Evolutionary conservation across 345 rosid species (phyloP), one percentile per base, ranked within the genome.

Genomic region (Barbarea vulgaris): DNA sequence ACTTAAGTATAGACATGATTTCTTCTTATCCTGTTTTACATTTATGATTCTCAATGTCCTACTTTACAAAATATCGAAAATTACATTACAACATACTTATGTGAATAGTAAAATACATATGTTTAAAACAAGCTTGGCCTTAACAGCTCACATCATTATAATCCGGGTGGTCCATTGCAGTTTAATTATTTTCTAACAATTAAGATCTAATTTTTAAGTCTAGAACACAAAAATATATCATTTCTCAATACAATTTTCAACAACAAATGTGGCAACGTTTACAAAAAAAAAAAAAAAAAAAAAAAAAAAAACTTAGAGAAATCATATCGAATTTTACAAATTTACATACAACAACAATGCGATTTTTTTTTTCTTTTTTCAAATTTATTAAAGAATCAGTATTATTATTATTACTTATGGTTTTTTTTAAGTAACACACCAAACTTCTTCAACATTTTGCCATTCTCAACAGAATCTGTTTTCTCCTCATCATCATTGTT

Each of bases 381-480:
- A 65, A 28, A 39, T 50, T 59, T 13, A 51, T 67, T 37, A 19
- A 36, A 37, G 54, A 27, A 41, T 13, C 33, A 56, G 7, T 17
- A 9, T 27, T 39, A 48, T 55, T 37, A 47, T 50, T 42, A 31
- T 66, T 59, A 87, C 80, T 87, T 85, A 60, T 89, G 93, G 61
- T 93, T 88, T 80, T 90, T 95, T 89, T 90, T 95, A 91, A 96
- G 93, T 69, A 95, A 72, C 22, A 87, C 98, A 24, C 97, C 96
- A 8, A 92, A 85, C 85, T 87, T 95, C 89, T 87, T 90, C 85
- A 90, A 82, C 91, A 92, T 81, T 83, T 88, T 91, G 46, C 86
- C 89, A 19, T 89, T 88, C 76, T 77, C 80, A 42, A 53, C 9
- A 42, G 65, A 62, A 53, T 69, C 75, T 13, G 42, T 91, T 91